phyloP scores from a whole-genome alignment of 345 rosid genomes.

The Boechera stricta region DNA sequence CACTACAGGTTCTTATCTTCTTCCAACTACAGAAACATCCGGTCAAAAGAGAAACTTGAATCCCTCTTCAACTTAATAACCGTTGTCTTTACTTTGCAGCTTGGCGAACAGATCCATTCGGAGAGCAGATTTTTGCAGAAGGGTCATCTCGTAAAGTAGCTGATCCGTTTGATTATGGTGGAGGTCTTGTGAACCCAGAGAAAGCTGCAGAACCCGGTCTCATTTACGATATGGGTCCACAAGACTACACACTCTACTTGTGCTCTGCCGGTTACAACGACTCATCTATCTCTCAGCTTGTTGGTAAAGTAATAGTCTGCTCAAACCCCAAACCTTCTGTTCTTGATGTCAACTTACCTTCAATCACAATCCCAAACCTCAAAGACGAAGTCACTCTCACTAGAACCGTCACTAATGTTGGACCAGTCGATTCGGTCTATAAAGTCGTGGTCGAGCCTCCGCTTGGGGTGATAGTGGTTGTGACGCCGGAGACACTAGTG shows the following conservation, averaged over 20 bases:
- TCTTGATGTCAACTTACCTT: constrained; percentile 53
- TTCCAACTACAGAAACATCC: neutral
- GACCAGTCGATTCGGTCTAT: constrained; percentile 45
- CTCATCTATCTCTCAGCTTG: constrained; percentile 54
- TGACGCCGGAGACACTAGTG: constrained; percentile 37
- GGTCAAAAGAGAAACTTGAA: neutral
- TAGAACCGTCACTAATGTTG: constrained; percentile 56
- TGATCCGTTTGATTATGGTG: constrained; percentile 60
- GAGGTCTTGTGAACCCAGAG: constrained; percentile 64
- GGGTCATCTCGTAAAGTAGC: constrained; percentile 45
- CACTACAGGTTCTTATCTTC: constrained; percentile 49
- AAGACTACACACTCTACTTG: constrained; percentile 54
- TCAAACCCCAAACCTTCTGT: constrained; percentile 31
- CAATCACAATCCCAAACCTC: constrained; percentile 45
- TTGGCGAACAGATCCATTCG: constrained; percentile 45
- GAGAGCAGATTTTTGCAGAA: constrained; percentile 53
- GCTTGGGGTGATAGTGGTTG: constrained; percentile 33
- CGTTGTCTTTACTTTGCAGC: constrained; percentile 12
- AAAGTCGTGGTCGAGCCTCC: constrained; percentile 41
- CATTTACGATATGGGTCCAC: constrained; percentile 53
- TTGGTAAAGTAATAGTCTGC: constrained; percentile 46
- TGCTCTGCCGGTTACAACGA: constrained; percentile 54
- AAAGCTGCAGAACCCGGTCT: constrained; percentile 61
- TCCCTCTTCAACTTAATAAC: neutral
- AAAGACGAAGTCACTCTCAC: constrained; percentile 30